Evolutionary conservation across 2,329 filamentous ascomycete genomes (phyloP).

Genomic region (Triangularia verruculosa): DNA sequence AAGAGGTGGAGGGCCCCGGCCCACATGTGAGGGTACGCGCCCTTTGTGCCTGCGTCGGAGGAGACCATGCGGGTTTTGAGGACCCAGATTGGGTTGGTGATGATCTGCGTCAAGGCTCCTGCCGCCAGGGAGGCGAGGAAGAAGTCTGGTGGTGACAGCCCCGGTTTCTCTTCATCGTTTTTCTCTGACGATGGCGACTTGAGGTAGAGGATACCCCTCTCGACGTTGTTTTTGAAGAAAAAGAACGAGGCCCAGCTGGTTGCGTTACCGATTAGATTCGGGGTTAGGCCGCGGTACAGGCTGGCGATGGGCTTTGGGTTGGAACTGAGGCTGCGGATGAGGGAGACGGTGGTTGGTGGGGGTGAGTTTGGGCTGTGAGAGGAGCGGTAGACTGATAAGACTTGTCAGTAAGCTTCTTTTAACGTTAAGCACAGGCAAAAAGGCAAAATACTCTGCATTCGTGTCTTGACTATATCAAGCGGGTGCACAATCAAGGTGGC

Average conservation of each 20-base stretch:
- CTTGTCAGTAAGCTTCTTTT: neutral
- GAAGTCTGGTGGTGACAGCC: conserved; percentile 66
- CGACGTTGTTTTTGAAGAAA: conserved; percentile 63
- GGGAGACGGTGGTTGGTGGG: conserved; percentile 46
- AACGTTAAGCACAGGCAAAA: neutral
- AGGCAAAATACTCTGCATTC: conserved; percentile 70
- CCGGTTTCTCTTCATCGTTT: conserved; percentile 4
- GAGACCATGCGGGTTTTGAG: conserved; percentile 97
- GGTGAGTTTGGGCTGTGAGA: conserved; percentile 31
- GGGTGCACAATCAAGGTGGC: conserved; percentile 88
- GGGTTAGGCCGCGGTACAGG: conserved; percentile 84
- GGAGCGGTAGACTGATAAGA: conserved; percentile 48
- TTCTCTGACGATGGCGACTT: conserved; percentile 23
- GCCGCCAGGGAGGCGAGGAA: conserved; percentile 70
- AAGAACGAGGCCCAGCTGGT: conserved; percentile 92
- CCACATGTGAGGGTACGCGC: conserved; percentile 77
- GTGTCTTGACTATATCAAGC: conserved; percentile 93
- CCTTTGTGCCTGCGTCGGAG: conserved; percentile 67
- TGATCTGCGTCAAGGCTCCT: conserved; percentile 71
- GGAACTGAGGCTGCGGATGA: conserved; percentile 48
- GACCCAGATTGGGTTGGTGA: conserved; percentile 97
- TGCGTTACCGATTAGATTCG: conserved; percentile 88
- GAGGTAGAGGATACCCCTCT: conserved; percentile 43
- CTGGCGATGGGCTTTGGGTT: conserved; percentile 60
- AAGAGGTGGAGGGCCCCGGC: conserved; percentile 68